Evolutionary conservation across 2,329 filamentous ascomycete species (phyloP), one percentile per base, ranked within the genome.

Genomic region (Dactylellina drechsleri): DNA sequence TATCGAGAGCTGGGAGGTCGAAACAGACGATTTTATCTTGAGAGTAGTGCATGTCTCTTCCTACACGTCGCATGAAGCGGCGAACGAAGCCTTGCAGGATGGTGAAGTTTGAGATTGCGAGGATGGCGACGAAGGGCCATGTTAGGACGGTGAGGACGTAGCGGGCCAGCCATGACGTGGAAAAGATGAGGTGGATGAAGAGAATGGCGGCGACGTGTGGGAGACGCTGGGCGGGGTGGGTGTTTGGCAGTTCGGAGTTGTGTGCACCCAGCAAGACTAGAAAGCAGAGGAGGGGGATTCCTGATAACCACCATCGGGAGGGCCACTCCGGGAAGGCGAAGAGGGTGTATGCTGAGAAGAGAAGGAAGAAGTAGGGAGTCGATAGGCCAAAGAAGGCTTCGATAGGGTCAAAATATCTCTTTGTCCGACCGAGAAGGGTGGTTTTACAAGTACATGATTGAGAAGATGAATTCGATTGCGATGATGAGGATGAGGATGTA

Each of bases 1-100:
- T 86, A 77, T 87, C 85, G 61, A 87, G 78, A 0, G 85, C 85
- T 0, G 86, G 85, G 3, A 76, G 45, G 54, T 66, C 66, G 18
- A 76, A 76, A 26, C 65, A 76, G 23, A 66, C 72, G 47, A 76
- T 62, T 59, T 76, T 76, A 43, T 76, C 66, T 54, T 66, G 66
- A 43, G 71, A 71, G 43, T 61, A 76, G 23, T 76, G 72, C 66
- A 71, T 61, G 23, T 76, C 66, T 18, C 72, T 47, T 16, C 64
- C 72, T 6, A 76, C 26, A 4, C 58, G 41, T 13, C 54, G 57
- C 50, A 75, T 64, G 2, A 59, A 71, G 13, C 60, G 49, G 12
- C 66, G 59, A 31, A 60, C 53, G 13, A 67, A 26, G 1, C 58
- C 47, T 36, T 75, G 71, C 1, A 75, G 40, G 12, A 65, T 20